Base-by-base conservation (phyloP, 257 asterid species). In the Solanum rostratum region DNA sequence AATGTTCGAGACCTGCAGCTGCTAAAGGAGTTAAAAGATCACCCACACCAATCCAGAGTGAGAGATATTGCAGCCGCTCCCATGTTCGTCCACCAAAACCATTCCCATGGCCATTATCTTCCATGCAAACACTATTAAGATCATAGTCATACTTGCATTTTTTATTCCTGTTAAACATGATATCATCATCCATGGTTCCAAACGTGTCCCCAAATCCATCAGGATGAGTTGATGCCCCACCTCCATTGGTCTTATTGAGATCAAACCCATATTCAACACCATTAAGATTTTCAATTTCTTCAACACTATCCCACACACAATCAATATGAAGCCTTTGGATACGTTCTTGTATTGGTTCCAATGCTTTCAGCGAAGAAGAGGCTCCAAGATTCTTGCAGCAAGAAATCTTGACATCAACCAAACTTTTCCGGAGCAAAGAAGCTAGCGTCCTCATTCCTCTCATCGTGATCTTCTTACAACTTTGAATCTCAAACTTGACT, bases 31-130 rank as follows among this genome's bases (percentile, higher is more conserved):
- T 90, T 88, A 96, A 79, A 79, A 90, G 93, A 90, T 92, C 93
- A 37, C 98, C 99, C 0, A 95, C 99, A 1, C 93, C 87, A 33
- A 93, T 89, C 98, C 99, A 96, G 0, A 94, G 91, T 0, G 98
- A 95, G 57, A 96, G 95, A 12, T 82, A 82, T 39, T 88, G 88
- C 84, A 96, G 90, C 49, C 65, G 87, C 30, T 88, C 94, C 99
- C 99, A 96, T 37, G 93, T 85, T 84, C 82, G 89, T 80, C 27
- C 89, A 1, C 57, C 84, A 39, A 79, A 86, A 10, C 88, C 92
- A 84, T 88, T 85, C 50, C 81, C 84, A 59, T 88, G 85, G 65
- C 85, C 68, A 33, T 86, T 83, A 13, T 62, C 80, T 27, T 89
- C 93, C 59, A 84, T 39, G 16, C 66, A 80, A 59, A 88, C 63